A percentile compares a stretch with the other conserved stretches of the same genome.
phyloP scores from a whole-genome alignment of 2,329 filamentous ascomycete species.

The Neonectria ditissima region DNA sequence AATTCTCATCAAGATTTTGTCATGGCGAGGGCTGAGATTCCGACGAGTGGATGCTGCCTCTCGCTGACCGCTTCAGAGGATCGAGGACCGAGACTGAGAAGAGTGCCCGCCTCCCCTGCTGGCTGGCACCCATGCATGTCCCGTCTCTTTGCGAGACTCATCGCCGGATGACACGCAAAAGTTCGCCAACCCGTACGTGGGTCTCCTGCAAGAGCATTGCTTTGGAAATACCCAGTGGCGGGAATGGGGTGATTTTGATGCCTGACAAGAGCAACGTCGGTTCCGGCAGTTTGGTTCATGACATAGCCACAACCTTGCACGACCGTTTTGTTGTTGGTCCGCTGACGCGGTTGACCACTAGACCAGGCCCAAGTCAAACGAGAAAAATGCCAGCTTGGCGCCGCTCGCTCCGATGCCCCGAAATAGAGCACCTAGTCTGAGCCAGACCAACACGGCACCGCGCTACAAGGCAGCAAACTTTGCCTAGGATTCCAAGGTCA shows the following conservation, averaged over 20 bases:
- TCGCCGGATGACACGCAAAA: conserved; percentile 3
- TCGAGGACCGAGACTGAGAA: conserved; percentile 2
- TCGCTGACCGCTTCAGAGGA: conserved; percentile 15
- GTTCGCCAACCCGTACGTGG: conserved; percentile 11
- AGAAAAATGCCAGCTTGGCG: neutral
- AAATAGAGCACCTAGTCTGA: neutral
- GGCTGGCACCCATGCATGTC: conserved; percentile 2
- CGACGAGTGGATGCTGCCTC: conserved; percentile 2
- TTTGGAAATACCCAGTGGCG: conserved; percentile 18
- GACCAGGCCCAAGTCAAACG: conserved; percentile 6
- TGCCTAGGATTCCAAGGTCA: conserved; percentile 32
- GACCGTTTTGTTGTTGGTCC: conserved; percentile 29
- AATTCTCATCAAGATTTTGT: conserved; percentile 2
- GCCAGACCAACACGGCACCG: conserved; percentile 1
- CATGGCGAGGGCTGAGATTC: conserved; percentile 2
- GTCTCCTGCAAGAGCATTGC: conserved; percentile 21
- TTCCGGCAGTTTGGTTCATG: conserved; percentile 30
- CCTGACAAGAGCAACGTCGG: conserved; percentile 9
- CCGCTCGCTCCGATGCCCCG: conserved; percentile 1
- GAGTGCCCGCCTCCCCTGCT: neutral
- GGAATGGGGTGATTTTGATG: conserved; percentile 18
- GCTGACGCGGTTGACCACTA: conserved; percentile 10
- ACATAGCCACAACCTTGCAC: conserved; percentile 14
- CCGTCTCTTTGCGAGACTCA: neutral
- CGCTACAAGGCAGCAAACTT: neutral